These are phyloP conservation scores for barley (Hordeum vulgare) DNA, from an alignment of 176 grass and related monocot species.

Conservation along the genomic window DNA sequence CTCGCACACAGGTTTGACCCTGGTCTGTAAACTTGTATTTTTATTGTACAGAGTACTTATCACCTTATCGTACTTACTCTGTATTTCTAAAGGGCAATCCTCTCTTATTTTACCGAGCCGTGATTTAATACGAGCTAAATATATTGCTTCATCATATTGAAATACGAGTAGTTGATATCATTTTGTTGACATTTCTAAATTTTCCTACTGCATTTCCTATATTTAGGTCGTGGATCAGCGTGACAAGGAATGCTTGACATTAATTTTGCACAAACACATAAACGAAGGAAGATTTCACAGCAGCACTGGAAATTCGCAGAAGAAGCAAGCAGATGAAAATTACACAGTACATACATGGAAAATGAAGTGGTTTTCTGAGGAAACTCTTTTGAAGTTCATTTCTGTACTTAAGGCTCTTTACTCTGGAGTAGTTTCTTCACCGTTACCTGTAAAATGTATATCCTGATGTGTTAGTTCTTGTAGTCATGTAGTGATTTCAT, in stretches of 20 bases:
- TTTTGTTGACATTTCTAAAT: not conserved
- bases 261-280: constrained; percentile 36
- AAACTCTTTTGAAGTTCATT: constrained; percentile 68
- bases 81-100: not conserved
- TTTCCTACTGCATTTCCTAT: constrained; percentile 5
- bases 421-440: constrained; percentile 24
- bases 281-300: constrained; percentile 8
- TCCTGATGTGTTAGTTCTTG: constrained; percentile 43
- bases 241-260: constrained; percentile 49
- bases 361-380: constrained; percentile 73
- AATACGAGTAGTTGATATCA: not conserved
- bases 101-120: not conserved
- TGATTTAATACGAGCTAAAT: constrained; percentile 7
- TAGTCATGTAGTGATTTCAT: constrained; percentile 55
- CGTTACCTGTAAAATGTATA: constrained; percentile 78
- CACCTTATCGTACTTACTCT: not conserved
- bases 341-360: constrained; percentile 51
- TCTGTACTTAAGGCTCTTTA: constrained; percentile 69
- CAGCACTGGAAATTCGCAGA: constrained; percentile 5
- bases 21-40: not conserved
- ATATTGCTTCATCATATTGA: not conserved
- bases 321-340: constrained; percentile 34
- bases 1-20: not conserved
- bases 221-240: constrained; percentile 56
- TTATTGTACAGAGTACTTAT: not conserved